These are phyloP conservation scores for Fusarium paranaense DNA, from an alignment of 2,329 filamentous ascomycete genomes.

Conservation along the genomic window DNA sequence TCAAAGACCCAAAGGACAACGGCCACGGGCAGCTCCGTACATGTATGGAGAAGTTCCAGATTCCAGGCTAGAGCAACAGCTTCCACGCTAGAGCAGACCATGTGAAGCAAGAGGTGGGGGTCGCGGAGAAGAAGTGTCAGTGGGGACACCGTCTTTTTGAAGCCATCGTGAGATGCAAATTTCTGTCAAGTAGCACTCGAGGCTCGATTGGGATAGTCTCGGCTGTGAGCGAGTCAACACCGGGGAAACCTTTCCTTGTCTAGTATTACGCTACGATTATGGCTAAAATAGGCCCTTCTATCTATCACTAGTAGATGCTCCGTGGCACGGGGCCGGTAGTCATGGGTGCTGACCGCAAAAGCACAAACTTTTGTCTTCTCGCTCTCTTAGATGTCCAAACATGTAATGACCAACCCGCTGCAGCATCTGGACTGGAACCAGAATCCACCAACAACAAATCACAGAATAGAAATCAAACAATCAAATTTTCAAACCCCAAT, in stretches of 20 bases:
- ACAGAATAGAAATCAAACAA: conserved; percentile 51
- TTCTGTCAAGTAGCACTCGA: neutral
- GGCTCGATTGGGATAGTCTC: conserved; percentile 18
- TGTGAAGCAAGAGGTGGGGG: conserved; percentile 14
- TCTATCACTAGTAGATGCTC: conserved; percentile 23
- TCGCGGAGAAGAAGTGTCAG: conserved; percentile 27
- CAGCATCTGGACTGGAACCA: conserved; percentile 23
- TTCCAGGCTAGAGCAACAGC: conserved; percentile 8
- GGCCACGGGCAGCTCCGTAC: neutral
- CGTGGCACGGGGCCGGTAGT: neutral
- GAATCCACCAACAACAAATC: conserved; percentile 8
- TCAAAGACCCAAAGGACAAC: neutral
- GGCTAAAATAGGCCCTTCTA: conserved; percentile 21
- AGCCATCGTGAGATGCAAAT: conserved; percentile 36
- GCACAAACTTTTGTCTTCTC: conserved; percentile 26
- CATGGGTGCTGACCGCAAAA: conserved; percentile 4
- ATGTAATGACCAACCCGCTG: conserved; percentile 6
- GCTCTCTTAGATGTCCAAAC: conserved; percentile 12
- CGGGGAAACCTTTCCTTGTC: conserved; percentile 22
- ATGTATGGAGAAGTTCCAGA: conserved; percentile 6
- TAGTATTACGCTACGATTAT: conserved; percentile 29
- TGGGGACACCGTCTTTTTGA: conserved; percentile 18
- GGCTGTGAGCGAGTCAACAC: conserved; percentile 13
- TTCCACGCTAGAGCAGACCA: conserved; percentile 4
- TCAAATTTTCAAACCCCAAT: conserved; percentile 59